Base-by-base conservation (phyloP, 805 yeast species). In the Teunomyces atbi region DNA sequence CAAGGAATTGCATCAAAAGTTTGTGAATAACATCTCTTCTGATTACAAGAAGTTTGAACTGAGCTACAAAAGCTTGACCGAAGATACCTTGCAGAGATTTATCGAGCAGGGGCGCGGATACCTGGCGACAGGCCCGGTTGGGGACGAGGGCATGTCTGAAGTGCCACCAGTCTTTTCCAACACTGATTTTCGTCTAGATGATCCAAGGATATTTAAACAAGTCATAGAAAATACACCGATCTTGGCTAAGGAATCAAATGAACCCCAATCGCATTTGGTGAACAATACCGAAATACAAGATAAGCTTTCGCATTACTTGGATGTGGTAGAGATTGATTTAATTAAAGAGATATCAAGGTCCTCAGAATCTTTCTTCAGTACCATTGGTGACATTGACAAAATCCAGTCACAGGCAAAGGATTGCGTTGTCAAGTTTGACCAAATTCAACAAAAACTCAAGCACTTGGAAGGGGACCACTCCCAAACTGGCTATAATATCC, bases 301-400 rank as follows among this genome's bases (percentile, higher is more conserved):
- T 37, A 83, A 81, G 58, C 69, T 92, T 28, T 86, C 94, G 3
- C 82, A 83, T 65, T 89, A 90, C 58, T 71, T 94, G 45, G 98
- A 94, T 60, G 75, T 82, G 0, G 89, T 92, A 1, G 99, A 92
- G 65, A 73, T 87, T 30, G 84, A 86, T 50, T 68, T 92, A 35
- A 86, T 91, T 15, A 75, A 79, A 33, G 96, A 90, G 63, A 89
- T 94, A 27, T 85, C 96, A 3, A 79, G 80, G 52, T 86, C 96
- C 0, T 88, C 97, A 0, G 81, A 82, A 44, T 83, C 91, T 6
- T 92, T 94, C 59, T 90, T 90, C 65, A 81, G 81, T 43, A 91
- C 97, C 0, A 69, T 95, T 45, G 88, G 83, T 45, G 96, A 89
- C 51, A 77, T 94, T 46, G 82, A 83, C 55, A 73, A 71, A 6